Conservation (phyloP, 306 rosid genomes). For the Dryas drummondii region DNA sequence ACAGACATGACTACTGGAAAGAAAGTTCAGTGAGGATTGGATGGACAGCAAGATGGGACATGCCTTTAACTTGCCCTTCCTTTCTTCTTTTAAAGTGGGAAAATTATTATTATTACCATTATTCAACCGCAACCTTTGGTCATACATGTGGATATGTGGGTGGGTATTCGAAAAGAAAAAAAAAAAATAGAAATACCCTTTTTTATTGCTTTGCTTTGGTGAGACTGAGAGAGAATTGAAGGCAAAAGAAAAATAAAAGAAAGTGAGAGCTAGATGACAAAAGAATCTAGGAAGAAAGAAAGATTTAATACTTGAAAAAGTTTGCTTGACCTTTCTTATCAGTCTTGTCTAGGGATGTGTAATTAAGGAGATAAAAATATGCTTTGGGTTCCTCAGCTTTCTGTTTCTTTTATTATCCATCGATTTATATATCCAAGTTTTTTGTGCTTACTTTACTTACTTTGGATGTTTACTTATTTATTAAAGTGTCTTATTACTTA, state of each 20-base stretch:
- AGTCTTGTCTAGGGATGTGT: constrained; percentile 58
- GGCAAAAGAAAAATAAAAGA: constrained; percentile 1
- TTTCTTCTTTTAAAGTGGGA: constrained; percentile 67
- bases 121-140: constrained; percentile 41
- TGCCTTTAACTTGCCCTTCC: constrained; percentile 37
- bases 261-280: constrained; percentile 33
- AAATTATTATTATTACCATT: constrained; percentile 20
- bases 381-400: constrained; percentile 69
- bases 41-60: constrained; percentile 69
- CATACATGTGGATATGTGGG: constrained; percentile 19
- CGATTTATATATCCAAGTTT: constrained; percentile 32
- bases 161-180: not conserved
- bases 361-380: constrained; percentile 36
- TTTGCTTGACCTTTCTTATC: constrained; percentile 64
- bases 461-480: constrained; percentile 13
- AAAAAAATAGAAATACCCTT: not conserved
- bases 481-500: not conserved
- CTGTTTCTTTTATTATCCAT: constrained; percentile 52
- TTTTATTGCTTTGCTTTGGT: constrained; percentile 15
- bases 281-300: constrained; percentile 26
- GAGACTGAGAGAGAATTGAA: constrained; percentile 9
- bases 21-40: constrained; percentile 47
- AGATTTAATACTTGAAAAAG: constrained; percentile 31
- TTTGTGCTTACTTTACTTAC: constrained; percentile 20
- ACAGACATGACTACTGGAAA: constrained; percentile 58